phyloP scores from a whole-genome alignment of 306 rosid genomes.

The Begonia fuchsioides region DNA sequence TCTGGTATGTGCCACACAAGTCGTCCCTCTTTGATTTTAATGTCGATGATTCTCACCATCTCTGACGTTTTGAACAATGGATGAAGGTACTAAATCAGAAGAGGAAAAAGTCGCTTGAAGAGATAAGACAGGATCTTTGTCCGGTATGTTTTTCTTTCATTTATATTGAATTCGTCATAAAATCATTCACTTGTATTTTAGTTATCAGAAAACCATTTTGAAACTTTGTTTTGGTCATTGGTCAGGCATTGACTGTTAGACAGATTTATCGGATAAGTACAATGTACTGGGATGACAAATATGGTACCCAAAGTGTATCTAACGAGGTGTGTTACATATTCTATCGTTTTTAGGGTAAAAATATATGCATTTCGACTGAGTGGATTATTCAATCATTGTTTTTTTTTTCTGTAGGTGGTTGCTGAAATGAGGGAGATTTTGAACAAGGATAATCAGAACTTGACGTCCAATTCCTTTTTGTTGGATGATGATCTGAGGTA shows the following conservation, averaged over 20 bases:
- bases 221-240: slow-evolving; percentile 5
- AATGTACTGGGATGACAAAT: slow-evolving; percentile 99
- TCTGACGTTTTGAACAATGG: slow-evolving; percentile 10
- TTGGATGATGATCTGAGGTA: slow-evolving; percentile 97
- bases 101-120: slow-evolving; percentile 80
- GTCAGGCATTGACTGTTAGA: slow-evolving; percentile 83
- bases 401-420: slow-evolving; percentile 55
- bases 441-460: slow-evolving; percentile 76
- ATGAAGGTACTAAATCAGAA: slow-evolving; percentile 88
- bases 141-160: slow-evolving; percentile 54
- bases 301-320: slow-evolving; percentile 95
- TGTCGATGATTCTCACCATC: not conserved
- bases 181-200: not conserved
- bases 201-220: not conserved
- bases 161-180: not conserved
- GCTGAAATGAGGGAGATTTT: slow-evolving; percentile 87
- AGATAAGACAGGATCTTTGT: slow-evolving; percentile 88
- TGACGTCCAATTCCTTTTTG: slow-evolving; percentile 86
- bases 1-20: slow-evolving; percentile 42
- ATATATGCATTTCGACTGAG: too few species aligned
- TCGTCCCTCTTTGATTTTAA: not conserved
- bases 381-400: not conserved
- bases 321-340: slow-evolving; percentile 65
- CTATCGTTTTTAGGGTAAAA: too few species aligned
- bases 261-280: slow-evolving; percentile 98